These are phyloP conservation scores for Fusarium coffeatum DNA, from an alignment of 2,329 filamentous ascomycete genomes.

Conservation along the genomic window DNA sequence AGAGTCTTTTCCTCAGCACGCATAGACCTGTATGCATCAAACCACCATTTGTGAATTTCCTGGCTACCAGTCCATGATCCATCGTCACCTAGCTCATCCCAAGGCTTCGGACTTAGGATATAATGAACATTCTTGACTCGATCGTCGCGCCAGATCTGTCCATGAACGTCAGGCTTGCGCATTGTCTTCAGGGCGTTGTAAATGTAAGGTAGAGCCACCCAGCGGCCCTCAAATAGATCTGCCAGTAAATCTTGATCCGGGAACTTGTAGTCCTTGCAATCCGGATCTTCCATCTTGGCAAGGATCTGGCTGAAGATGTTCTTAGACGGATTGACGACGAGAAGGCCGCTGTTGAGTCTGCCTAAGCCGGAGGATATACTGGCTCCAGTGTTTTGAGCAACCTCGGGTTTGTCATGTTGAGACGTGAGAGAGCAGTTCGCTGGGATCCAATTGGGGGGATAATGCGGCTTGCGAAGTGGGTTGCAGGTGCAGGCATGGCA, in stretches of 20 bases:
- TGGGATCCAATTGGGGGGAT: conserved; percentile 12
- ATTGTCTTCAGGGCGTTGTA: conserved; percentile 28
- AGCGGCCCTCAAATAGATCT: conserved; percentile 2
- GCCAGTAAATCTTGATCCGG: conserved; percentile 23
- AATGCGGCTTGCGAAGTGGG: conserved; percentile 7
- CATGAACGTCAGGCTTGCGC: neutral
- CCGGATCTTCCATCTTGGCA: neutral
- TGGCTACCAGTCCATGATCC: conserved; percentile 1
- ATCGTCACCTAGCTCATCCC: conserved; percentile 1
- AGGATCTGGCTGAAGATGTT: neutral
- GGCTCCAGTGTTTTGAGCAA: conserved; percentile 2
- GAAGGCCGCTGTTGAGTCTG: conserved; percentile 24
- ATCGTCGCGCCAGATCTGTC: conserved; percentile 3
- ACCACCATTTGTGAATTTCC: conserved; percentile 27
- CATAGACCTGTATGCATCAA: conserved; percentile 10
- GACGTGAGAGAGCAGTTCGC: conserved; percentile 21
- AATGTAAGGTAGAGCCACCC: conserved; percentile 11
- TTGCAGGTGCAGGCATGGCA: conserved; percentile 30
- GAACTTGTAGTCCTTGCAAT: neutral
- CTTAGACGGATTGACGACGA: conserved; percentile 18
- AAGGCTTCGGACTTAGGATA: conserved; percentile 22
- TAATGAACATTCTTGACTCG: conserved; percentile 29
- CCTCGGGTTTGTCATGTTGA: neutral
- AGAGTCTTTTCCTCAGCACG: neutral
- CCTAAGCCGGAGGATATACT: neutral